Base-by-base conservation (phyloP, 441 rosid genomes). In the Gossypium armourianum region DNA sequence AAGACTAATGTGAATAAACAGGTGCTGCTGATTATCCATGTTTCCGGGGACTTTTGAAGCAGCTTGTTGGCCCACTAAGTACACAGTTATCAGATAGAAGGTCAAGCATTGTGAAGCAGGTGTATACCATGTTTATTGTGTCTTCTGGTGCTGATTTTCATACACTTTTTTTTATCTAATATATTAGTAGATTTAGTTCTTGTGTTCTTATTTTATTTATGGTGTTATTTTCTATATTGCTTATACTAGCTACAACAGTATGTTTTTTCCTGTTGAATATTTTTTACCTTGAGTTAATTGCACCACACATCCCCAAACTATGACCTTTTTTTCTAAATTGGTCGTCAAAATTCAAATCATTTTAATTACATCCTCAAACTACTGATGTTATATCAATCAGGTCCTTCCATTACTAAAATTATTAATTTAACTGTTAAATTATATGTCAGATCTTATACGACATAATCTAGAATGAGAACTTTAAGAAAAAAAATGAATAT, bases 101-200 rank as follows among this genome's bases (percentile, higher is more conserved):
- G 83, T 92, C 99, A 68, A 92, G 86, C 82, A 86, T 95, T 60
- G 99, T 95, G 66, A 95, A 95, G 84, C 99, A 95, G 97, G 99
- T 92, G 65, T 55, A 72, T 40, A 57, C 4, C 26, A 19, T 36
- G 75, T 74, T 63, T 74, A 50, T 58, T 77, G 43, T 71, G 49
- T 73, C 65, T 43, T 24, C n/a, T 24, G 4, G 1, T 21, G 20
- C 32, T 45, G 68, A 7, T 2, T 63, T 63, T 63, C 23, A 6
- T 6, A 1, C 15, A 20, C 1, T 24, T 28, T 12, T 13, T 56
- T 13, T 3, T 43, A 40, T 57, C n/a, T 57, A 23, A 20, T 52
- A 28, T 54, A 26, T 61, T 54, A 58, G 49, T 60, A 32, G 47
- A 36, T 45, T 65, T 20, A 4, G 20, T 62, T 29, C 52, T 55